Evolutionary conservation across 345 rosid genomes (phyloP), one percentile per base, ranked within the genome.

Genomic region (Arabidopsis arenosa): DNA sequence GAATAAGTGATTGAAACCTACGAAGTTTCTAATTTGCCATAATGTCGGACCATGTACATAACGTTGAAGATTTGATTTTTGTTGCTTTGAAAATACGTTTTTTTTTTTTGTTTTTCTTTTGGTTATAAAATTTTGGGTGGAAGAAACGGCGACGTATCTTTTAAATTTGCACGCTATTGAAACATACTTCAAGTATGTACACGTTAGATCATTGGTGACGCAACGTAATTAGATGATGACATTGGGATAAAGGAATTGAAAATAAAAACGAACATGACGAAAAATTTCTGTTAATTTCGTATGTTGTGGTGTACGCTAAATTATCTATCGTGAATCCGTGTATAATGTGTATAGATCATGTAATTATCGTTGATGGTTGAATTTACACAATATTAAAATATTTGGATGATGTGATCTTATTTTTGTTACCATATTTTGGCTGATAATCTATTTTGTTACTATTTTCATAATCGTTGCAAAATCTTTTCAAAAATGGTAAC

Each of bases 181-280:
- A 53, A 45, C 53, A 73, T 55, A 73, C 64, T 21, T 73, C 36
- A 73, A 54, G 63, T 45, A 43, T 32, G 57, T 54, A 63, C 57
- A 40, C 72, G 75, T 70, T 58, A 59, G 17, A 44, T 43, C 7
- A 8, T 9, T 47, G 33, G 33, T 32, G 21, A 45, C 33, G 74
- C 23, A 23, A 70, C 74, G 66, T 26, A 45, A 48, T 28, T 37
- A 64, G 77, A 74, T 65, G 40, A 74, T 53, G n/a, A 44, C 36
- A 73, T 60, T 60, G 12, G 18, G 43, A 43, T 30, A 9, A 49
- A 5, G 17, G 51, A 45, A 72, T 5, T 8, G 12, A 39, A 37
- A 23, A 23, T 1, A 23, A 23, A 23, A 23, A 23, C 26, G 26
- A 23, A 23, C 26, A 17, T 43, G 51, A 3, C 17, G 1, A 23